Conservation (phyloP, 306 rosid species). For the Dalbergia cultrata region DNA sequence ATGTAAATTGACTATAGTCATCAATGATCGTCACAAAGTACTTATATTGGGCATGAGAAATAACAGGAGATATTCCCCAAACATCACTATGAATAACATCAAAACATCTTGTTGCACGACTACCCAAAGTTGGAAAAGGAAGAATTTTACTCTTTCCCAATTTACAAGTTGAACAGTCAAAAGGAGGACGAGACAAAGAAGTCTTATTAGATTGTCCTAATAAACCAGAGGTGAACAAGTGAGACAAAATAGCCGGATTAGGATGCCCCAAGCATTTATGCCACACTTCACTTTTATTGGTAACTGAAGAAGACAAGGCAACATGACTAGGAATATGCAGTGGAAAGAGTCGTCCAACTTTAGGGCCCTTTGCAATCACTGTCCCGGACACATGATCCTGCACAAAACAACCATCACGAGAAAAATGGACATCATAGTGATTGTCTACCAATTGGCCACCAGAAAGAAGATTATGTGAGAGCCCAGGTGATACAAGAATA, state of each 20-base stretch:
- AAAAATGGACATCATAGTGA: not conserved
- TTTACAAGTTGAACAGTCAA: constrained; percentile 5
- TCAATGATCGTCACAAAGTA: no score
- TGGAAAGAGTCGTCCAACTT: not conserved
- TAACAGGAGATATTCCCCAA: no score
- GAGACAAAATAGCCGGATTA: not conserved
- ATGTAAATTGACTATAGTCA: no score
- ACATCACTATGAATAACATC: no score
- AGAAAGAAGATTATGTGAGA: not conserved
- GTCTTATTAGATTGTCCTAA: not conserved
- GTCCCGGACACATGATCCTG: constrained; percentile 9
- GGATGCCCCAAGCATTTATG: not conserved
- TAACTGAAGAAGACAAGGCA: not conserved
- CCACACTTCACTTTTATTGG: not conserved
- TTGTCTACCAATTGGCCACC: not conserved
- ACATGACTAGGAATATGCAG: not conserved
- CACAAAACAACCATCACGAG: not conserved
- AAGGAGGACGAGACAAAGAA: not conserved
- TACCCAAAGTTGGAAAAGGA: not conserved
- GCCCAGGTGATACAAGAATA: not conserved
- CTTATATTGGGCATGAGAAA: no score
- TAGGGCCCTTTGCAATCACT: constrained; percentile 17
- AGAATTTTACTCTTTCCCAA: not conserved
- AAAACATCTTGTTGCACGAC: not conserved
- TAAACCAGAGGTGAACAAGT: not conserved